These are phyloP conservation scores for Raddia distichophylla DNA, from an alignment of 176 grass and related monocot species.

Conservation along the genomic window DNA sequence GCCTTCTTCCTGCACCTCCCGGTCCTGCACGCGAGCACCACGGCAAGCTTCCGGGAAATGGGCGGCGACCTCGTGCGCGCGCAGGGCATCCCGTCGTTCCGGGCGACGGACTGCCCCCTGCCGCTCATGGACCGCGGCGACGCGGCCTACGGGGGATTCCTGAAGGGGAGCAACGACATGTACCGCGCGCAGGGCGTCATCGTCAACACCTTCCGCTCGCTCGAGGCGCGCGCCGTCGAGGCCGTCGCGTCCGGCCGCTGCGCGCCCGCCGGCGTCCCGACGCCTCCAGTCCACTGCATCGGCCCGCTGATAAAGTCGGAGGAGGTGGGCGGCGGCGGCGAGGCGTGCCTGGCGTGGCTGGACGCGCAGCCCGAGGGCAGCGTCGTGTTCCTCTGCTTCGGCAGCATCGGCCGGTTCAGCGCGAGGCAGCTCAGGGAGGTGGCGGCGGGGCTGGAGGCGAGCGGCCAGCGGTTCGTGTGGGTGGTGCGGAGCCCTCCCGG, in stretches of 20 bases:
- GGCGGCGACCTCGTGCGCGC: slow-evolving; percentile 24
- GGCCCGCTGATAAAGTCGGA: slow-evolving; percentile 66
- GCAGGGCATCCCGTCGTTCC: slow-evolving; percentile 47
- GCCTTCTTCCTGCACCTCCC: slow-evolving; percentile 37
- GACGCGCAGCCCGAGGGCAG: slow-evolving; percentile 45
- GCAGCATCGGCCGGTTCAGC: slow-evolving; percentile 55
- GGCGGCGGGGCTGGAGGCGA: slow-evolving; percentile 58
- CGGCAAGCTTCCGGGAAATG: slow-evolving; percentile 24
- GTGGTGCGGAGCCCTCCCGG: slow-evolving; percentile 46
- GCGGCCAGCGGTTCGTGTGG: slow-evolving; percentile 67
- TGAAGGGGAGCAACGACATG: neutral
- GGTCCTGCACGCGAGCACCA: neutral
- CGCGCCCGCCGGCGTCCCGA: slow-evolving; percentile 22
- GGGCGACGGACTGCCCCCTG: slow-evolving; percentile 48
- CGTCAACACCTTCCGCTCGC: slow-evolving; percentile 60
- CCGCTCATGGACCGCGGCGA: slow-evolving; percentile 55
- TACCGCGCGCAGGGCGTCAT: slow-evolving; percentile 47
- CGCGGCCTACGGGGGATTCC: slow-evolving; percentile 39
- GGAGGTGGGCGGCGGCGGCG: slow-evolving; percentile 39
- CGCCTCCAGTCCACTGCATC: slow-evolving; percentile 49
- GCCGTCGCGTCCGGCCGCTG: slow-evolving; percentile 36
- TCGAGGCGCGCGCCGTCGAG: slow-evolving; percentile 58
- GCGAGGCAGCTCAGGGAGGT: slow-evolving; percentile 53
- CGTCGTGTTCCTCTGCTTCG: slow-evolving; percentile 73
- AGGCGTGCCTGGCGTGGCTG: slow-evolving; percentile 58